Conservation (phyloP, 2,329 filamentous ascomycete species). For the Apiospora koreana region DNA sequence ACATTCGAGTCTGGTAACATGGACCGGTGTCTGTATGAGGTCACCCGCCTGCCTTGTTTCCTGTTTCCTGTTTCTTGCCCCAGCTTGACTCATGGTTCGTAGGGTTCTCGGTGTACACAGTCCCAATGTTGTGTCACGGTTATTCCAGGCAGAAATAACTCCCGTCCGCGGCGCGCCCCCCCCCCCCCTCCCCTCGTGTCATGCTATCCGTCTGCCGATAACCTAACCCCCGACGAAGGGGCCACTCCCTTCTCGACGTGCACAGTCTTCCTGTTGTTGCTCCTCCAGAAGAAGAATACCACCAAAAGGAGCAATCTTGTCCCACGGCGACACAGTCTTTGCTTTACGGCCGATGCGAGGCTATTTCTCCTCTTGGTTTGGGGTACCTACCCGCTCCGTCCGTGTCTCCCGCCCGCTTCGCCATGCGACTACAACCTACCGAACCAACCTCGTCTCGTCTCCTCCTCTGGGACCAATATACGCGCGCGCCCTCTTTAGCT, state of each 20-base stretch:
- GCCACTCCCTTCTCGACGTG: neutral
- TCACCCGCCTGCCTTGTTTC: neutral
- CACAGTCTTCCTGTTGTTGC: neutral
- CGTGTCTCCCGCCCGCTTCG: neutral
- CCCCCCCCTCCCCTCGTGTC: neutral
- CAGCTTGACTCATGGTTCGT: neutral
- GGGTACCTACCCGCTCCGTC: slow-evolving; percentile 3
- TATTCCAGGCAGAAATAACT: slow-evolving; percentile 7
- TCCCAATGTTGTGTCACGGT: neutral
- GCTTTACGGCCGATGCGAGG: slow-evolving; percentile 6
- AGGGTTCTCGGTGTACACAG: neutral
- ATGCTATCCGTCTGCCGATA: slow-evolving; percentile 7
- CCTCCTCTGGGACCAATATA: neutral
- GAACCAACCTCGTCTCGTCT: neutral
- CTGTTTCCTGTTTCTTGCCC: neutral
- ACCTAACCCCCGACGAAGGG: neutral
- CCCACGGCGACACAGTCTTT: slow-evolving; percentile 4
- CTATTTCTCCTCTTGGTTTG: slow-evolving; percentile 4
- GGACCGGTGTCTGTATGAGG: neutral
- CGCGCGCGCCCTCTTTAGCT: neutral
- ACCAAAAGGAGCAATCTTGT: slow-evolving; percentile 7
- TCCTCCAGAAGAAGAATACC: neutral
- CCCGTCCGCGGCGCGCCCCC: neutral
- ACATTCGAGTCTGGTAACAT: neutral
- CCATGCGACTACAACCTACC: neutral